Percentiles rank a stretch among this genome's conserved stretches.
Evolutionary conservation across 2,329 filamentous ascomycete species (phyloP).

Genomic region (Juglanconis sp.): DNA sequence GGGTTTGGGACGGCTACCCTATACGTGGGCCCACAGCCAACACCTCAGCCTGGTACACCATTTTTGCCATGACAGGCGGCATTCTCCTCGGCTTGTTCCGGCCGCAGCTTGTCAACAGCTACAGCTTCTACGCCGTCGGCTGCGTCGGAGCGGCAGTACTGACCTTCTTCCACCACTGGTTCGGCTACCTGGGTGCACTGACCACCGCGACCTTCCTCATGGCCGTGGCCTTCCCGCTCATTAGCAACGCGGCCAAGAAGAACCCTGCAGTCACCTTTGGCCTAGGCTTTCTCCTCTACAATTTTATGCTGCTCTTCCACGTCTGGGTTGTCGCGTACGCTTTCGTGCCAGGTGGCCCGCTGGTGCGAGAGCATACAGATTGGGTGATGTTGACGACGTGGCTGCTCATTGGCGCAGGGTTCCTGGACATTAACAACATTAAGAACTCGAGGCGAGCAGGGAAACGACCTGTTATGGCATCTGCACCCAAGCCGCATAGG

Average conservation of each 20-base stretch:
- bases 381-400: constrained; percentile 91
- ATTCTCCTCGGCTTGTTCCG: constrained; percentile 72
- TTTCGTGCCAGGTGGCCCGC: constrained; percentile 89
- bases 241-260: constrained; percentile 73
- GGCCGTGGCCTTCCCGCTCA: constrained; percentile 72
- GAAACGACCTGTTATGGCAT: constrained; percentile 27
- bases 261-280: constrained; percentile 80
- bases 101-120: constrained; percentile 69
- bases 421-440: constrained; percentile 65
- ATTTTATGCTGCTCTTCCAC: constrained; percentile 92
- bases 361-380: constrained; percentile 91
- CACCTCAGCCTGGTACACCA: constrained; percentile 84
- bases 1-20: constrained; percentile 97
- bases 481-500: constrained; percentile 36
- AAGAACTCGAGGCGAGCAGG: constrained; percentile 40
- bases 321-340: constrained; percentile 98
- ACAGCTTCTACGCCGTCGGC: constrained; percentile 76
- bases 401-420: constrained; percentile 77
- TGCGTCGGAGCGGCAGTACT: constrained; percentile 75
- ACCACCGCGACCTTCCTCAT: constrained; percentile 74
- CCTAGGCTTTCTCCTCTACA: constrained; percentile 85
- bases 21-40: constrained; percentile 82
- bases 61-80: constrained; percentile 82
- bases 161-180: constrained; percentile 77
- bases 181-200: constrained; percentile 82